Base-by-base conservation (phyloP, 495 filamentous ascomycete species). In the Aspergillus homomorphus region DNA sequence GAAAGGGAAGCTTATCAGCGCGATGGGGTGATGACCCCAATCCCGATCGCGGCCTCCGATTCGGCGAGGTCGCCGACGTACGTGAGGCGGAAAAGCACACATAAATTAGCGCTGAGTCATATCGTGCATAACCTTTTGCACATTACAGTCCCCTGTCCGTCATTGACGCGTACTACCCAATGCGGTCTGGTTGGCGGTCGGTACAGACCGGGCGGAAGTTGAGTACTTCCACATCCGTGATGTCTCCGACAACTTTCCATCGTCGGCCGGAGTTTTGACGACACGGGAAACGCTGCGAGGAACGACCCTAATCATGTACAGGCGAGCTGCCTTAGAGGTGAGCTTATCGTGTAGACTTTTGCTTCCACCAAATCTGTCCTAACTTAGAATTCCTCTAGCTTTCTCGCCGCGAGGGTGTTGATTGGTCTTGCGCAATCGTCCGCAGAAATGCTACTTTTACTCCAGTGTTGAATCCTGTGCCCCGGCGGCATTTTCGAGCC, bases 281-380 rank as follows among this genome's bases (percentile, higher is more conserved):
- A 51, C 52, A 56, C 61, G 53, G 46, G 55, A 56, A 58, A 64
- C 66, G 44, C 48, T 50, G 48, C 18, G 48, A 51, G 48, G 23
- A 51, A 51, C 38, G 45, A 48, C 48, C 53, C 56, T 45, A 50
- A 65, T 56, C 51, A 77, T 78, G 75, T 69, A 73, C 58, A 65
- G 70, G 61, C 69, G 70, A 54, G 67, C 70, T 55, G 64, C 71
- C 18, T 66, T 63, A 55, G 69, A 71, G 70, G 75, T 78, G 53
- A 67, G 64, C 57, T 21, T 38, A 6, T 5, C 16, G 33, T 38
- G 4, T 14, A 38, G 33, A 38, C 33, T 12, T 38, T 38, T 51
- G 19, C 1, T 51, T n/a, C 8, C 22, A 4, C 1, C 44, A 5
- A 3, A 18, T 45, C 14, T 38, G 7, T 3, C 38, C 24, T 20